Evolutionary conservation across 2,329 filamentous ascomycete genomes (phyloP).

Genomic region (Pseudopithomyces chartarum): DNA sequence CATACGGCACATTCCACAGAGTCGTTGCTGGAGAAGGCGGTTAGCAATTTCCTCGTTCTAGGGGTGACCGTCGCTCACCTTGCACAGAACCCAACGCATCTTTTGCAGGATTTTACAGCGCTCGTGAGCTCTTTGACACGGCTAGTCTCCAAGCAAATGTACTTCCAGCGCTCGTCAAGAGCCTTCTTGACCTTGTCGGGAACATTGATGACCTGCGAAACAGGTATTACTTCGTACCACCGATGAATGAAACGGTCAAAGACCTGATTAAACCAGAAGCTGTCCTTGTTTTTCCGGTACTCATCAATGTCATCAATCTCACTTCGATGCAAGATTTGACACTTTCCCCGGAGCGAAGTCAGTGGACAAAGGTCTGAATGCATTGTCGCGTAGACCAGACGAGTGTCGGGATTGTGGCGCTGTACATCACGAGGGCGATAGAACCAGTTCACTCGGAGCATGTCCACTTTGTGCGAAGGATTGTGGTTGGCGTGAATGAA

Average conservation of each 20-base stretch:
- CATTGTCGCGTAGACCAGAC: slow-evolving; percentile 94
- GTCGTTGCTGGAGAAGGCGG: slow-evolving; percentile 70
- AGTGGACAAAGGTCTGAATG: slow-evolving; percentile 95
- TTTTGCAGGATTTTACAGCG: slow-evolving; percentile 94
- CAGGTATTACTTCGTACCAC: slow-evolving; percentile 95
- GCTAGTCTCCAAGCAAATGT: slow-evolving; percentile 90
- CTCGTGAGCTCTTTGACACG: slow-evolving; percentile 94
- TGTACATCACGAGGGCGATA: slow-evolving; percentile 96
- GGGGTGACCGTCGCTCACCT: slow-evolving; percentile 64
- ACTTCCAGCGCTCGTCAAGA: slow-evolving; percentile 94
- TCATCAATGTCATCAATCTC: slow-evolving; percentile 83
- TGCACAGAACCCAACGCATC: slow-evolving; percentile 88
- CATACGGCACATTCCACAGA: slow-evolving; percentile 98
- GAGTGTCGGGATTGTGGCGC: slow-evolving; percentile 87
- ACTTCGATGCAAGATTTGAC: slow-evolving; percentile 83
- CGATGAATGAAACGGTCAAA: slow-evolving; percentile 99
- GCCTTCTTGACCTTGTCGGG: slow-evolving; percentile 94
- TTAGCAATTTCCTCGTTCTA: slow-evolving; percentile 18
- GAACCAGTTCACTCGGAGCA: slow-evolving; percentile 95
- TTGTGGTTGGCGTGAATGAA: slow-evolving; percentile 81
- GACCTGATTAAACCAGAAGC: slow-evolving; percentile 96
- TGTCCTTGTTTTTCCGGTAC: slow-evolving; percentile 82
- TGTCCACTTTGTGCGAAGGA: slow-evolving; percentile 74
- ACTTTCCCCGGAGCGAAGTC: slow-evolving; percentile 90
- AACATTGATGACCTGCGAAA: slow-evolving; percentile 91